Evolutionary conservation across 164 flowering plant species (phyloP).

Genomic region (Berberis thunbergii): DNA sequence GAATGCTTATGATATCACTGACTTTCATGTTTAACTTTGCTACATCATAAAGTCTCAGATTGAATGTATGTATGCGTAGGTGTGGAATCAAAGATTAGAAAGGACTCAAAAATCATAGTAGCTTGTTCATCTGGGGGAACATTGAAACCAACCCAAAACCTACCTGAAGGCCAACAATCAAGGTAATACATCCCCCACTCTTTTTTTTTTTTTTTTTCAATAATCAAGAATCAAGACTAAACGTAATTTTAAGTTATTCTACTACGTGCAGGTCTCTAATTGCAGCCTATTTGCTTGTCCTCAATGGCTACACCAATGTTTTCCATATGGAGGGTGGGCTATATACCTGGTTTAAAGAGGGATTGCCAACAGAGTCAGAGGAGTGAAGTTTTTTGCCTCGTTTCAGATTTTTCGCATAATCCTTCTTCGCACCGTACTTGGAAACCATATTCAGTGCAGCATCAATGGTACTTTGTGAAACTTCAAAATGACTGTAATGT

Average conservation of each 20-base stretch:
- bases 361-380: constrained; percentile 51
- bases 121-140: constrained; percentile 94
- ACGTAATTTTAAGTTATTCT: not conserved
- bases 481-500: not conserved
- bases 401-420: not conserved
- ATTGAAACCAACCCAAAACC: constrained; percentile 83
- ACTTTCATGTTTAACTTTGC: not conserved
- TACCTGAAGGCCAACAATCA: constrained; percentile 97
- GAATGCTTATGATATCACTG: no score
- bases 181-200: constrained; percentile 30
- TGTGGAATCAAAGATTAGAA: constrained; percentile 70
- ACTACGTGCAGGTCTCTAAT: constrained; percentile 70
- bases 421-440: not conserved
- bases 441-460: not conserved
- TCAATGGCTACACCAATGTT: constrained; percentile 75
- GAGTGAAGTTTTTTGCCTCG: constrained; percentile 30
- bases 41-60: not conserved
- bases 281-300: constrained; percentile 90
- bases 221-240: not conserved
- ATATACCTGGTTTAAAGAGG: constrained; percentile 77
- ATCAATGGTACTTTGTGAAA: not conserved
- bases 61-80: constrained; percentile 24
- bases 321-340: constrained; percentile 91
- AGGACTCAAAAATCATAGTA: constrained; percentile 82
- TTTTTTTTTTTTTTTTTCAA: not conserved